phyloP scores from a whole-genome alignment of 768 basidiomycete species.

The Clavaria fumosa region DNA sequence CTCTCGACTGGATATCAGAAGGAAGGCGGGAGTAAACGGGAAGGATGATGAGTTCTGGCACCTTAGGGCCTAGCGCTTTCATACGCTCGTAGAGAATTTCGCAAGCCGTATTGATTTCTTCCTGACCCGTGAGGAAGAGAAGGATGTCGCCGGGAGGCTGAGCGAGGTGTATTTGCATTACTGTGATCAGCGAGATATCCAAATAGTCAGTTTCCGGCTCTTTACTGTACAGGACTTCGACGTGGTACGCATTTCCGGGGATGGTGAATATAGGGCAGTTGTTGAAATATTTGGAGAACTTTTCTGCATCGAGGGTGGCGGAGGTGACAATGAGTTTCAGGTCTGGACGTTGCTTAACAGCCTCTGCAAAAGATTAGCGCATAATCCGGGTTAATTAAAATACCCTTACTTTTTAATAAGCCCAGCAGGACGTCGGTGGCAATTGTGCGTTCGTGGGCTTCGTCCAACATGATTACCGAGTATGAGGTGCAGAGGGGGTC shows the following conservation, averaged over 20 bases:
- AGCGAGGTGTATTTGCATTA: constrained; percentile 98
- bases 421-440: constrained; percentile 98
- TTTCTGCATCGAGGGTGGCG: constrained; percentile 97
- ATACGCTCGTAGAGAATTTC: constrained; percentile 97
- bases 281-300: constrained; percentile 98
- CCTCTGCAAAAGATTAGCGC: constrained; percentile 41
- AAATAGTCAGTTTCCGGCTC: constrained; percentile 97
- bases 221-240: constrained; percentile 96
- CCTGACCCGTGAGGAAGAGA: constrained; percentile 95
- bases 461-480: constrained; percentile 95
- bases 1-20: constrained; percentile 93
- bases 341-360: constrained; percentile 86
- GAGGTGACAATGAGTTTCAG: constrained; percentile 97
- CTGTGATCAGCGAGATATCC: constrained; percentile 94
- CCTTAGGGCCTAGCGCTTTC: constrained; percentile 97
- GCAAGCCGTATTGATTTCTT: constrained; percentile 96
- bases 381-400: not conserved
- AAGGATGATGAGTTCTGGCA: constrained; percentile 90
- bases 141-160: constrained; percentile 95
- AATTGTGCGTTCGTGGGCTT: constrained; percentile 97
- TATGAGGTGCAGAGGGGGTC: constrained; percentile 90
- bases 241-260: constrained; percentile 98
- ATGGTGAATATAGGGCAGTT: constrained; percentile 99
- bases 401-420: constrained; percentile 66
- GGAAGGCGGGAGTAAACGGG: constrained; percentile 98